These are phyloP conservation scores for Aspergillus affinis DNA, from an alignment of 495 filamentous ascomycete genomes.

Conservation along the genomic window DNA sequence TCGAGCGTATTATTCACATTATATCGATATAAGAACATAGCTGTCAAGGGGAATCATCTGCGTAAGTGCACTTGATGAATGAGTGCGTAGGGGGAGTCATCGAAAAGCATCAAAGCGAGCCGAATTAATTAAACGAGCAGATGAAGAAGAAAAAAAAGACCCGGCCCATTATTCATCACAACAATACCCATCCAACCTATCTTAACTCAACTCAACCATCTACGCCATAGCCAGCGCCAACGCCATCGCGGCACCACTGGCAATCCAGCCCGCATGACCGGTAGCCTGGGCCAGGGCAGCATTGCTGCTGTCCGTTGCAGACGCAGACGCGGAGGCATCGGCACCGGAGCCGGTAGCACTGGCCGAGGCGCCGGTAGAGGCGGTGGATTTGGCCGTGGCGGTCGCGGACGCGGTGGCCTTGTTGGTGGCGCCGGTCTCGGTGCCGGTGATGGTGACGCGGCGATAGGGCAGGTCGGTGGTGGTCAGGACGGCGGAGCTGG, in stretches of 20 bases:
- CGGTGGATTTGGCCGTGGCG: conserved; percentile 11
- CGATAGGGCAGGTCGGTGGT: conserved; percentile 26
- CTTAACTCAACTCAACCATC: not conserved
- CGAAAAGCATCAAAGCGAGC: not conserved
- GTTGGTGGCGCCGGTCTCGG: conserved; percentile 13
- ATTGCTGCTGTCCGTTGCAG: not conserved
- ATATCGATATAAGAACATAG: not conserved
- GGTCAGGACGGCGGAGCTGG: conserved; percentile 19
- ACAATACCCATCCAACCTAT: not conserved
- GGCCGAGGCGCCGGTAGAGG: not conserved
- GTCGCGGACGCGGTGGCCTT: conserved; percentile 4
- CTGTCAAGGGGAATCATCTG: not conserved
- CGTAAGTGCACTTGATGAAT: too few species aligned
- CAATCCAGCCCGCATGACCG: not conserved
- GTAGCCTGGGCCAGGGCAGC: not conserved
- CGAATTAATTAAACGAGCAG: conserved; percentile 1
- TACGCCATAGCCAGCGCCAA: not conserved
- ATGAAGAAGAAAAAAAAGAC: not conserved
- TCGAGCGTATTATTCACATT: not conserved
- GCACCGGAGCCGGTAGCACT: not conserved
- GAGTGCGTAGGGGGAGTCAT: not conserved
- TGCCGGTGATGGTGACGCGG: conserved; percentile 31
- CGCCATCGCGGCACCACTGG: not conserved
- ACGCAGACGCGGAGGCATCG: not conserved
- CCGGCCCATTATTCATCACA: not conserved